Percentiles rank a stretch among this genome's conserved stretches.
Conservation (phyloP, 495 filamentous ascomycete genomes). For the Daldinia vernicosa region DNA sequence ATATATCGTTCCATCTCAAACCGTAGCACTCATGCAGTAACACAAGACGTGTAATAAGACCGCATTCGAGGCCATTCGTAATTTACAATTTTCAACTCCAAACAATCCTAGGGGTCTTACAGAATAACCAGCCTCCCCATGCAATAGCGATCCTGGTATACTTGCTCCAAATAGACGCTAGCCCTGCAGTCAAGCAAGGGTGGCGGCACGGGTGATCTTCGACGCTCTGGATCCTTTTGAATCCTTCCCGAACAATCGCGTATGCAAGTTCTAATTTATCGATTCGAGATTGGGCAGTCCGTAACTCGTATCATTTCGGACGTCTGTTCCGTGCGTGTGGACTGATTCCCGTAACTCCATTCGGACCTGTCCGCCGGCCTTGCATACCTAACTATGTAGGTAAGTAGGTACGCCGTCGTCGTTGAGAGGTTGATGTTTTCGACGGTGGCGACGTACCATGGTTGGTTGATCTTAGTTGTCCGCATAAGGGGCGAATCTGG, state of each 20-base stretch:
- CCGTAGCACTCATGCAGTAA: not conserved
- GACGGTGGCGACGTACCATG: constrained; percentile 1
- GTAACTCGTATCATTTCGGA: constrained; percentile 13
- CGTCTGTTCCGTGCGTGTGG: constrained; percentile 2
- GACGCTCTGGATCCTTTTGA: constrained; percentile 20
- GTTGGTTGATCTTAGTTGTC: not conserved
- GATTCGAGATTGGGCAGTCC: not conserved
- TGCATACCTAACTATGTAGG: constrained; percentile 4
- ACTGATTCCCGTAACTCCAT: not conserved
- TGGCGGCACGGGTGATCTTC: constrained; percentile 13
- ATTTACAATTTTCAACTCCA: not conserved
- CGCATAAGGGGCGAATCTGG: not conserved
- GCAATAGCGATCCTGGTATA: not conserved
- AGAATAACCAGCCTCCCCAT: not conserved
- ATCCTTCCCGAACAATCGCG: constrained; percentile 19
- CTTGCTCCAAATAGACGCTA: constrained; percentile 8
- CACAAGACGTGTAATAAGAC: constrained; percentile 8
- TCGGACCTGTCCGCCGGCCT: constrained; percentile 19
- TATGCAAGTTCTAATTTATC: not conserved
- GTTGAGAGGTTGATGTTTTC: not conserved
- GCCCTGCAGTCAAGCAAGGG: constrained; percentile 16
- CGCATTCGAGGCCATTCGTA: not conserved
- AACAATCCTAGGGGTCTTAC: not conserved
- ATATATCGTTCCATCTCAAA: not conserved
- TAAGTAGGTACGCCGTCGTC: not conserved